phyloP scores from a whole-genome alignment of 768 basidiomycete genomes.

The Tricholoma terreum region DNA sequence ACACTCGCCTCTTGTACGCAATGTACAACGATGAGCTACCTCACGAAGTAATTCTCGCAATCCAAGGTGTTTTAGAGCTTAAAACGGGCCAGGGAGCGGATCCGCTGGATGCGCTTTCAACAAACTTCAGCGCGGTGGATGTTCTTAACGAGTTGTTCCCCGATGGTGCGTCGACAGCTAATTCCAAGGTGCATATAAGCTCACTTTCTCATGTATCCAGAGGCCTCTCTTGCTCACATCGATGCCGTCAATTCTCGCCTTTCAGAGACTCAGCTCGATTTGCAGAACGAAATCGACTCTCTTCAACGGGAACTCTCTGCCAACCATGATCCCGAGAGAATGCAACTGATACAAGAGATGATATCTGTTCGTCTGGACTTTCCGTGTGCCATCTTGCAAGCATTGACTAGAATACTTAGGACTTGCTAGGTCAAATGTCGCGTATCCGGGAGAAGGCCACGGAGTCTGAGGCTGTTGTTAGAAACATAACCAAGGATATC shows the following conservation, averaged over 20 bases:
- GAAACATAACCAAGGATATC: conserved; percentile 94
- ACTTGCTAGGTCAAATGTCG: conserved; percentile 92
- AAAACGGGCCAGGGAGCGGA: conserved; percentile 44
- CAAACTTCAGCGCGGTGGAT: conserved; percentile 53
- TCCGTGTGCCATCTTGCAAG: background rate
- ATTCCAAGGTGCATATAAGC: conserved; percentile 16
- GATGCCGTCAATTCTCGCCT: conserved; percentile 69
- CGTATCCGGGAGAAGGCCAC: conserved; percentile 95
- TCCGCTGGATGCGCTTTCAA: conserved; percentile 55
- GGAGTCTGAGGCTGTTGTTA: conserved; percentile 94
- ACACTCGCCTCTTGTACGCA: conserved; percentile 13
- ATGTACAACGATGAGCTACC: conserved; percentile 54
- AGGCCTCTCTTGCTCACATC: conserved; percentile 70
- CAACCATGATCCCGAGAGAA: conserved; percentile 84
- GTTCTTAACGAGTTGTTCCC: conserved; percentile 75
- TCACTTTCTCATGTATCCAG: conserved; percentile 35
- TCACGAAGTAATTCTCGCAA: conserved; percentile 63
- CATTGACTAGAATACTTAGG: conserved; percentile 44
- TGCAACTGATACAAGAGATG: conserved; percentile 93
- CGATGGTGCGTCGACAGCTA: conserved; percentile 49
- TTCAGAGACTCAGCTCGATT: conserved; percentile 60
- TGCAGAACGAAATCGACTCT: conserved; percentile 69
- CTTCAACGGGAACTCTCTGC: conserved; percentile 64
- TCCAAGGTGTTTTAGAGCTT: conserved; percentile 67
- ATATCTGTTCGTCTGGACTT: conserved; percentile 66